phyloP scores from a whole-genome alignment of 805 yeast species.

The Ogataea henricii region DNA sequence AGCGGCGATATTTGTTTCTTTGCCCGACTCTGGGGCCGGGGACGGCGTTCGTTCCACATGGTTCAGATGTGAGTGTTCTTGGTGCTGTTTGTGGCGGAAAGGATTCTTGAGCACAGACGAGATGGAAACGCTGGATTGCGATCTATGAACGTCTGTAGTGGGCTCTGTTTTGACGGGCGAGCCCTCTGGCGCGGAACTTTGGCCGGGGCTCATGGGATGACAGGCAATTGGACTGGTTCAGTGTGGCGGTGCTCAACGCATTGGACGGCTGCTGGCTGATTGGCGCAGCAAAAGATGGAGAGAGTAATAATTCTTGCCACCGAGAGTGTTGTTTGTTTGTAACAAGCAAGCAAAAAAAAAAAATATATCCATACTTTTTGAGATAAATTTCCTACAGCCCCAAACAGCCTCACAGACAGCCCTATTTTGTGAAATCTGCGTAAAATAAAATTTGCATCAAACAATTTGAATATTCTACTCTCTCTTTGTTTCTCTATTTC shows the following conservation, averaged over 20 bases:
- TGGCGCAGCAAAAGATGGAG: background rate
- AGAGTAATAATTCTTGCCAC: background rate
- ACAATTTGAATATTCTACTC: no score
- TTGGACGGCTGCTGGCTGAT: background rate
- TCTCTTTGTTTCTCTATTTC: no score
- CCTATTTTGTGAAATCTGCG: no score
- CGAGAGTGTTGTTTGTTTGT: background rate
- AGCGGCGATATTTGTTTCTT: background rate
- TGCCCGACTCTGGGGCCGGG: background rate
- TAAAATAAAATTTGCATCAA: no score
- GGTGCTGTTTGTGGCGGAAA: conserved; percentile 14
- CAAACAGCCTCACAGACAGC: no score
- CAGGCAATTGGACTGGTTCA: background rate
- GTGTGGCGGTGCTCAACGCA: background rate
- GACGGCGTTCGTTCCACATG: background rate
- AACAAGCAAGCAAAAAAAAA: no score
- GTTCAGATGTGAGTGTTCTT: background rate
- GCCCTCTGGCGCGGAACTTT: background rate
- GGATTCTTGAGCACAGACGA: conserved; percentile 25
- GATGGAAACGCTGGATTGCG: conserved; percentile 25
- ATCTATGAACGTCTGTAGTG: conserved; percentile 12
- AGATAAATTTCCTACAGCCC: no score
- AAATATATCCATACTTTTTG: no score
- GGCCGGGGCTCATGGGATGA: conserved; percentile 4
- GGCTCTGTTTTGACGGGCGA: background rate